Conservation (phyloP, 345 rosid species). For the Abelmoschus esculentus region DNA sequence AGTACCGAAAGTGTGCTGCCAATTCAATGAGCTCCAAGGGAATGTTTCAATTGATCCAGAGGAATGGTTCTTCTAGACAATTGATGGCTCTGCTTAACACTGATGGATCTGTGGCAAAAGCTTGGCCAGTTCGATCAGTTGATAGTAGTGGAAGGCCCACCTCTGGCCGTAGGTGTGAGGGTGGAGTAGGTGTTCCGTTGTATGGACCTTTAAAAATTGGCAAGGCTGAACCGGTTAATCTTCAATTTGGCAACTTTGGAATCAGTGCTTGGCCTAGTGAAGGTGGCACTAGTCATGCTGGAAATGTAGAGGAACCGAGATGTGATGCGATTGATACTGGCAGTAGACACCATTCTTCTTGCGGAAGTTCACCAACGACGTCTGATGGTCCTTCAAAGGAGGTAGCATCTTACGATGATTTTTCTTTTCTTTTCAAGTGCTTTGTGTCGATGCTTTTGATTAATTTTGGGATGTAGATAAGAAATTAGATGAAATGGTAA, state of each 20-base stretch:
- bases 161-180: too few relatives aligned
- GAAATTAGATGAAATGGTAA: neutral
- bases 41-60: neutral
- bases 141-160: too few relatives aligned
- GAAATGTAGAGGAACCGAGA: constrained; percentile 75
- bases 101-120: neutral
- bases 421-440: neutral
- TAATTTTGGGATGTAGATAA: neutral
- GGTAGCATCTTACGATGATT: constrained; percentile 29
- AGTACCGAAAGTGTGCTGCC: neutral
- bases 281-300: constrained; percentile 85
- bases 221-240: constrained; percentile 87
- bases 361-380: constrained; percentile 84
- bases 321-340: constrained; percentile 70
- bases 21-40: neutral
- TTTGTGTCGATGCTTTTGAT: neutral
- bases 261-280: constrained; percentile 97
- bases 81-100: neutral
- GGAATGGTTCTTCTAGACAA: neutral
- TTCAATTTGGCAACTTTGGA: constrained; percentile 89
- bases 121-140: too few relatives aligned
- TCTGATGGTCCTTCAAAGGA: constrained; percentile 86
- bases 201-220: constrained; percentile 17
- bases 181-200: too few relatives aligned
- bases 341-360: constrained; percentile 75